Percentiles rank a stretch among this genome's conserved stretches.
Conservation (phyloP, 1,284 basidiomycete species). For the Mycosarcoma mackinlayi region DNA sequence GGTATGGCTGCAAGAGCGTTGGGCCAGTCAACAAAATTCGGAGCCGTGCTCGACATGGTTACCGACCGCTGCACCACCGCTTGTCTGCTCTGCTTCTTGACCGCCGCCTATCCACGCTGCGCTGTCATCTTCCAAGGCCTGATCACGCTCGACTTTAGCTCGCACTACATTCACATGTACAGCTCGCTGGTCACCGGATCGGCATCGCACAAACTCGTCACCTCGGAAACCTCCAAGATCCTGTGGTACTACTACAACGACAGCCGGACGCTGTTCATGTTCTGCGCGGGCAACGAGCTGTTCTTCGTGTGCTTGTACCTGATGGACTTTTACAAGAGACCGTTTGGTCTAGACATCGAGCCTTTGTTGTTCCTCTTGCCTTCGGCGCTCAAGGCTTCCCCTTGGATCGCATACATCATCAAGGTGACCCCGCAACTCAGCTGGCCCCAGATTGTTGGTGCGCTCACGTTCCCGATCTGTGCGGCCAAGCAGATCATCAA, state of each 20-base stretch:
- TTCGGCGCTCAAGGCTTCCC: slow-evolving; percentile 33
- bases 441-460: slow-evolving; percentile 83
- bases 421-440: slow-evolving; percentile 72
- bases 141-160: slow-evolving; percentile 96
- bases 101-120: slow-evolving; percentile 84
- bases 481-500: slow-evolving; percentile 92
- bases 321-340: slow-evolving; percentile 79
- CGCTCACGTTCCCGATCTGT: slow-evolving; percentile 78
- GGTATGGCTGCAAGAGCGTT: slow-evolving; percentile 91
- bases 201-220: slow-evolving; percentile 89
- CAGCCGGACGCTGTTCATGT: slow-evolving; percentile 85
- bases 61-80: slow-evolving; percentile 98
- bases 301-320: slow-evolving; percentile 97
- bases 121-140: slow-evolving; percentile 92
- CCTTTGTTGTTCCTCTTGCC: slow-evolving; percentile 47
- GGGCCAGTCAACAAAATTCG: slow-evolving; percentile 91
- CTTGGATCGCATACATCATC: slow-evolving; percentile 43
- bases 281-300: slow-evolving; percentile 96
- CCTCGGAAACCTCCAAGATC: slow-evolving; percentile 89
- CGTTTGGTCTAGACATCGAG: slow-evolving; percentile 55
- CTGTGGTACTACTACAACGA: slow-evolving; percentile 94
- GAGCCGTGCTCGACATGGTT: slow-evolving; percentile 98
- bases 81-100: slow-evolving; percentile 91
- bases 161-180: slow-evolving; percentile 99
- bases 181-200: slow-evolving; percentile 94